Evolutionary conservation across 768 basidiomycete species (phyloP).

Genomic region (Auriscalpium microsporum): DNA sequence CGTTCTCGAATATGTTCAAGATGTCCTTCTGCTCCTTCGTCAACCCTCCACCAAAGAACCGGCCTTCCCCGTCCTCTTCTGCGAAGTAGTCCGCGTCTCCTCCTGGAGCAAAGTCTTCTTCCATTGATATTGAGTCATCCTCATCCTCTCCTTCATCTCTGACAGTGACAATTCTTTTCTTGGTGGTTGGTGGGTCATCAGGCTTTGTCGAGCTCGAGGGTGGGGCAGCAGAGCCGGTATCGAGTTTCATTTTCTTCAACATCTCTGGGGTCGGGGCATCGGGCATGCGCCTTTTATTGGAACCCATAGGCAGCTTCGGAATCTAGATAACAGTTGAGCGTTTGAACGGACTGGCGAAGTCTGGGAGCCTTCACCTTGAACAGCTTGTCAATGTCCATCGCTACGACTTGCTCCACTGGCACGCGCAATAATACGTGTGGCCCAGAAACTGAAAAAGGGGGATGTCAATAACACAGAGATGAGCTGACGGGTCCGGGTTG

Average conservation of each 20-base stretch:
- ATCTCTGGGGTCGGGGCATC: slow-evolving; percentile 75
- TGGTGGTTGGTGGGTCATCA: slow-evolving; percentile 13
- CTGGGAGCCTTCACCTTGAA: slow-evolving; percentile 31
- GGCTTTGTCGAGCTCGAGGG: neutral
- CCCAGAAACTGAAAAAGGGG: no score
- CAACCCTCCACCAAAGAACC: slow-evolving; percentile 91
- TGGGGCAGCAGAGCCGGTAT: slow-evolving; percentile 21
- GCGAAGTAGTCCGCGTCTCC: slow-evolving; percentile 85
- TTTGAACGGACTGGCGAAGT: neutral
- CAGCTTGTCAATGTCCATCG: slow-evolving; percentile 43
- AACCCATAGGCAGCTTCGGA: slow-evolving; percentile 55
- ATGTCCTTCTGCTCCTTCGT: slow-evolving; percentile 93
- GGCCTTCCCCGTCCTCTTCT: slow-evolving; percentile 88
- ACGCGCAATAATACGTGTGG: no score
- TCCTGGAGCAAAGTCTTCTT: slow-evolving; percentile 65
- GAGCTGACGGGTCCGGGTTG: no score
- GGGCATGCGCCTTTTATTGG: slow-evolving; percentile 66
- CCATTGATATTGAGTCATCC: slow-evolving; percentile 15
- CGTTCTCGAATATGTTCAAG: slow-evolving; percentile 84
- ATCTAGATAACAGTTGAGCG: slow-evolving; percentile 32
- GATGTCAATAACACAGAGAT: no score
- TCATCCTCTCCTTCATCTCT: slow-evolving; percentile 39
- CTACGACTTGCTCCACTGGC: neutral
- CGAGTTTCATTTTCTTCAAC: slow-evolving; percentile 70
- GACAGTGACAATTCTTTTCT: slow-evolving; percentile 40